Evolutionary conservation across 441 rosid genomes (phyloP).

Genomic region (Syzygium syzygioides): DNA sequence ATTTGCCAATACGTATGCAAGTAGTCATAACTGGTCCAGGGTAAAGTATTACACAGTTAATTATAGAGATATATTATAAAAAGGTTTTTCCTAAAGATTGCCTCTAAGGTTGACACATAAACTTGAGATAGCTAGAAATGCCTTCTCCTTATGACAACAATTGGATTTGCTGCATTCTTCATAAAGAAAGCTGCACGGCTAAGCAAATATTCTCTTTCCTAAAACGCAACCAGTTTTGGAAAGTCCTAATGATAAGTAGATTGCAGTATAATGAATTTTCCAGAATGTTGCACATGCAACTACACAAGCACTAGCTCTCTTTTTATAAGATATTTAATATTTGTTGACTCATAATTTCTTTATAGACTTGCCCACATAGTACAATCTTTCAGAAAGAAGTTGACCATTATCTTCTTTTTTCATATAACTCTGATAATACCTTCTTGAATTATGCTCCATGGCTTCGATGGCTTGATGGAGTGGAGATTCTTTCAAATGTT

Average conservation of each 20-base stretch:
- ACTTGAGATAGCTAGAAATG: neutral
- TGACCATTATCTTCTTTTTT: neutral
- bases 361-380: fast-evolving
- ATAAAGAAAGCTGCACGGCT: neutral
- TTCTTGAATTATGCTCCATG: neutral
- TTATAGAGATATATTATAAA: neutral
- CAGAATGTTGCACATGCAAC: neutral
- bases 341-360: neutral
- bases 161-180: neutral
- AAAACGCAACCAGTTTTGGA: neutral
- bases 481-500: neutral
- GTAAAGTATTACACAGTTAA: neutral
- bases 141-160: neutral
- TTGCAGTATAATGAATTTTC: neutral
- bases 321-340: neutral
- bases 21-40: neutral
- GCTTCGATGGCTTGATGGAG: neutral
- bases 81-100: neutral
- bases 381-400: neutral
- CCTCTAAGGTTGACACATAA: neutral
- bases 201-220: neutral
- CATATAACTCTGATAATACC: neutral
- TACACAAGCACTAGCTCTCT: neutral
- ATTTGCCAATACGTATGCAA: neutral
- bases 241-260: neutral